Evolutionary conservation across 805 yeast genomes (phyloP).

Genomic region (Ogataea naganishii): DNA sequence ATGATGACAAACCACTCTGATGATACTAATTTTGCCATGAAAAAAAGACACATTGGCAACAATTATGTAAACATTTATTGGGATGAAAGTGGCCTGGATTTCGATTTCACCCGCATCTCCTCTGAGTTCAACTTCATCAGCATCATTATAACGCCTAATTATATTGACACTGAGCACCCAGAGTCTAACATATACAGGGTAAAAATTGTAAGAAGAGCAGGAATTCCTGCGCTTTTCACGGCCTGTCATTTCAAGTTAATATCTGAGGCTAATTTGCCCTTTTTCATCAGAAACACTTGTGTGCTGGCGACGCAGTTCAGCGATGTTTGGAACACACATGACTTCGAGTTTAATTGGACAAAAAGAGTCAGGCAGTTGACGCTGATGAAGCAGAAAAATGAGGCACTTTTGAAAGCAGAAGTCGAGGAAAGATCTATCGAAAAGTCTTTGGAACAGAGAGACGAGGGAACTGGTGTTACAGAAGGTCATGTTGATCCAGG

Average conservation of each 20-base stretch:
- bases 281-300: constrained; percentile 58
- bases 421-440: constrained; percentile 3
- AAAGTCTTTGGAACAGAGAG: not conserved
- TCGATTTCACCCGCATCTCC: constrained; percentile 61
- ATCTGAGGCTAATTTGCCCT: constrained; percentile 48
- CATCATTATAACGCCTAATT: constrained; percentile 65
- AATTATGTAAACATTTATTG: constrained; percentile 73
- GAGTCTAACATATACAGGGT: constrained; percentile 41
- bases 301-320: constrained; percentile 66
- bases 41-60: constrained; percentile 84
- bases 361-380: constrained; percentile 51
- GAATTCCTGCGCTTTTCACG: constrained; percentile 71
- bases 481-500: constrained; percentile 3
- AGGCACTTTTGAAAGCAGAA: constrained; percentile 4
- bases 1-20: constrained; percentile 55
- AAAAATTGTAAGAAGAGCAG: constrained; percentile 52
- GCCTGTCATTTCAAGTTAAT: constrained; percentile 69
- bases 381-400: too few species aligned
- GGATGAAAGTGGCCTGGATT: constrained; percentile 63
- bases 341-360: constrained; percentile 57
- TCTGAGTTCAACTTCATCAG: constrained; percentile 81
- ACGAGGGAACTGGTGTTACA: not conserved
- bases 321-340: constrained; percentile 60
- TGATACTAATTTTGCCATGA: constrained; percentile 39
- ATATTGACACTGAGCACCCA: constrained; percentile 10